Evolutionary conservation across 1,139 yeast species (phyloP).

Genomic region (Yamadazyma dushanensis): DNA sequence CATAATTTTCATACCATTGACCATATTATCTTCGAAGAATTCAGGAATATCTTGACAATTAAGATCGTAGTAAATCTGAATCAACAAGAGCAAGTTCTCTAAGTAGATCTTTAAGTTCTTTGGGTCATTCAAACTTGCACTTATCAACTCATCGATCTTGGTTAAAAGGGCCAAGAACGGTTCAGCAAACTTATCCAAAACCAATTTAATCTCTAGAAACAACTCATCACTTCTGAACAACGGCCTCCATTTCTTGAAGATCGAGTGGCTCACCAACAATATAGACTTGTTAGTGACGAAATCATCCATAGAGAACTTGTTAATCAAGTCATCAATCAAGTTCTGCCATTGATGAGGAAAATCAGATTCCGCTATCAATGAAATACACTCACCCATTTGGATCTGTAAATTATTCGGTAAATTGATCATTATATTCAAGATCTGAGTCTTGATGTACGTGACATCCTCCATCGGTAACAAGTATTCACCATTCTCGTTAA

Average conservation of each 20-base stretch:
- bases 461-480: slow-evolving; percentile 64
- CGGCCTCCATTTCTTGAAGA: slow-evolving; percentile 96
- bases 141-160: slow-evolving; percentile 66
- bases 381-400: slow-evolving; percentile 91
- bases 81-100: slow-evolving; percentile 68
- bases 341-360: slow-evolving; percentile 90
- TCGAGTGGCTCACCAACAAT: slow-evolving; percentile 88
- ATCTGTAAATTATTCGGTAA: slow-evolving; percentile 75
- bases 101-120: slow-evolving; percentile 56
- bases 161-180: slow-evolving; percentile 74
- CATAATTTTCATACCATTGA: slow-evolving; percentile 73
- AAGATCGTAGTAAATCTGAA: slow-evolving; percentile 86
- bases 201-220: slow-evolving; percentile 83
- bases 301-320: slow-evolving; percentile 61
- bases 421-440: slow-evolving; percentile 78
- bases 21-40: slow-evolving; percentile 90
- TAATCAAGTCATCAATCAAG: slow-evolving; percentile 73
- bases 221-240: slow-evolving; percentile 88
- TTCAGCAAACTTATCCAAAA: slow-evolving; percentile 77
- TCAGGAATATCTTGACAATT: slow-evolving; percentile 98
- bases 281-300: slow-evolving; percentile 82
- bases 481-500: slow-evolving; percentile 84
- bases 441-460: slow-evolving; percentile 67
- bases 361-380: slow-evolving; percentile 92
- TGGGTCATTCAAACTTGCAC: slow-evolving; percentile 41